These are phyloP conservation scores for Coniochaeta ligniaria DNA, from an alignment of 2,329 filamentous ascomycete species.

Conservation along the genomic window DNA sequence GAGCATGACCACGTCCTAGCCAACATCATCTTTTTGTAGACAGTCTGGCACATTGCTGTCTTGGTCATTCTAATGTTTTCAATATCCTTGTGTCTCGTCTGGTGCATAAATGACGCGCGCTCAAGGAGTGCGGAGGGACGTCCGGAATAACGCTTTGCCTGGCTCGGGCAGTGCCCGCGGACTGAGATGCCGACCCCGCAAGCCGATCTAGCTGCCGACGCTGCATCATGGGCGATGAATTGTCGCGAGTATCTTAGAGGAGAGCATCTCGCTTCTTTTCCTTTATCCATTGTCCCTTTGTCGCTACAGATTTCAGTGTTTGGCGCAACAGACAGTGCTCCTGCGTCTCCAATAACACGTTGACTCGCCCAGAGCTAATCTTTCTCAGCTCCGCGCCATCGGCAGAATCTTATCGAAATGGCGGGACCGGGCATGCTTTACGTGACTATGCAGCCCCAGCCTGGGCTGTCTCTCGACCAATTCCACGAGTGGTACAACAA, in stretches of 20 bases:
- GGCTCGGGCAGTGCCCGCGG: too few relatives aligned
- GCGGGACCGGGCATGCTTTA: conserved; percentile 61
- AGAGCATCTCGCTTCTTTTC: not conserved
- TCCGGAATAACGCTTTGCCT: not conserved
- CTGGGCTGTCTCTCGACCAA: conserved; percentile 55
- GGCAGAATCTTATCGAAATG: conserved; percentile 5
- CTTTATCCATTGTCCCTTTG: not conserved
- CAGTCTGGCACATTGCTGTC: too few relatives aligned
- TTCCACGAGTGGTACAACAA: conserved; percentile 96
- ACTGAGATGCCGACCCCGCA: not conserved
- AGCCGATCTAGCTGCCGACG: not conserved
- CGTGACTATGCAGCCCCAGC: conserved; percentile 77
- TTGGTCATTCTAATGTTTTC: too few relatives aligned
- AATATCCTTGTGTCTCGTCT: too few relatives aligned
- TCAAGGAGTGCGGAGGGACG: not conserved
- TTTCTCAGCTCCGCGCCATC: not conserved
- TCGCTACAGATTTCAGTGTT: not conserved
- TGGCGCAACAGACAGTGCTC: not conserved
- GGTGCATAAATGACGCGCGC: too few relatives aligned
- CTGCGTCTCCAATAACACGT: not conserved
- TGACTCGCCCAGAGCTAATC: not conserved
- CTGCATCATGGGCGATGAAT: conserved; percentile 10
- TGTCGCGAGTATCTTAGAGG: not conserved
- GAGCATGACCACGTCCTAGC: too few relatives aligned
- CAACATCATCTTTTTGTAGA: too few relatives aligned